Evolutionary conservation across 345 rosid species (phyloP).

Genomic region (Aethionema arabicum): DNA sequence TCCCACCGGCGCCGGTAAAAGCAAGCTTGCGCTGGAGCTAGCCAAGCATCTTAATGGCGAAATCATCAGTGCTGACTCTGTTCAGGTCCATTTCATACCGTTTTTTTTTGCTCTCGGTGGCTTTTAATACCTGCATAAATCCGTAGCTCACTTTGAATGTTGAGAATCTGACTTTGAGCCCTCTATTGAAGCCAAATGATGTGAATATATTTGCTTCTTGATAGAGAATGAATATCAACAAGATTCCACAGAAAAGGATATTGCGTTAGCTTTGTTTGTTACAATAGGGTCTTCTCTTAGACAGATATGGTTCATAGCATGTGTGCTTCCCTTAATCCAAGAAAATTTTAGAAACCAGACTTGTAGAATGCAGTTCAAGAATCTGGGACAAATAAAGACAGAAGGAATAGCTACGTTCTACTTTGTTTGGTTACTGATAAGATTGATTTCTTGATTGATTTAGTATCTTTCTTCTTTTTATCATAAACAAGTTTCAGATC

Average conservation of each 20-base stretch:
- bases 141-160: not conserved
- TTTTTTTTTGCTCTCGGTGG: not conserved
- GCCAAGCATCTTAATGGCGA: constrained; percentile 89
- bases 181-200: not conserved
- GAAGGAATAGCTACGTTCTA: too few species aligned
- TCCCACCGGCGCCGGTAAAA: constrained; percentile 90
- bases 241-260: too few species aligned
- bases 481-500: not conserved
- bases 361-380: too few species aligned
- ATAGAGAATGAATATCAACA: too few species aligned
- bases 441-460: too few species aligned
- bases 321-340: not conserved
- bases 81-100: constrained; percentile 52
- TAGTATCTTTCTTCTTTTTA: constrained; percentile 7
- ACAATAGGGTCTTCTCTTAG: not conserved
- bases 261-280: not conserved
- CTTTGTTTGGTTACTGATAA: too few species aligned
- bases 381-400: too few species aligned
- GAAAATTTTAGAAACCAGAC: too few species aligned
- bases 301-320: not conserved
- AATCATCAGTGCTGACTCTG: constrained; percentile 97
- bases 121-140: not conserved
- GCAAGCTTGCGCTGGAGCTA: constrained; percentile 81
- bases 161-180: not conserved
- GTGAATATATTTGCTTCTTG: too few species aligned